These are phyloP conservation scores for Cryphonectria naterciae DNA, from an alignment of 2,329 filamentous ascomycete species.

Conservation along the genomic window DNA sequence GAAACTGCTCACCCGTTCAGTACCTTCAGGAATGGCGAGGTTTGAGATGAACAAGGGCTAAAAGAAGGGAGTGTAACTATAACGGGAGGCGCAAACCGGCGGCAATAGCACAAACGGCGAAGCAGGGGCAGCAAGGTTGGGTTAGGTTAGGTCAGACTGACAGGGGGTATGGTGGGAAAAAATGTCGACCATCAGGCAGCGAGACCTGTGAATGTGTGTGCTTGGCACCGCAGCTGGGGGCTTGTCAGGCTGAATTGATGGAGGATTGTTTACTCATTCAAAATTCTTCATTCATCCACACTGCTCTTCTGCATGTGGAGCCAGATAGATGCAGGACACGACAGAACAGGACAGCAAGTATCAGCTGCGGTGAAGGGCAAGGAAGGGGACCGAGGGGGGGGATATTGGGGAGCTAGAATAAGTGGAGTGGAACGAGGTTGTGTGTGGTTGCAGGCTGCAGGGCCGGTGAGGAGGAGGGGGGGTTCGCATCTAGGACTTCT, in stretches of 20 bases:
- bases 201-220: slow-evolving; percentile 1
- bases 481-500: slow-evolving; percentile 2
- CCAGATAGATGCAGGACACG: not conserved
- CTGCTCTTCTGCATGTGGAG: not conserved
- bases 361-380: slow-evolving; percentile 1
- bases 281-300: not conserved
- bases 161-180: not conserved
- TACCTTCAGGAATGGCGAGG: not conserved
- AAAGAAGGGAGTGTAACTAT: not conserved
- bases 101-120: not conserved
- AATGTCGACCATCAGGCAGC: not conserved
- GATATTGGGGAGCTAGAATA: not conserved
- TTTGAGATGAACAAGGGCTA: not conserved
- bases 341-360: not conserved
- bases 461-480: not conserved
- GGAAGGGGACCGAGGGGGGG: not conserved
- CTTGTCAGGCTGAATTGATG: not conserved
- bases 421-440: not conserved
- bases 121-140: not conserved
- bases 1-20: not conserved
- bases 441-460: not conserved
- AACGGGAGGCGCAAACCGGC: not conserved
- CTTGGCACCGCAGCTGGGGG: not conserved
- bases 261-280: not conserved
- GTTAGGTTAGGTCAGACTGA: not conserved